Conservation (phyloP, 352 stramenopile genomes). For the Phytopythium sindhum region DNA sequence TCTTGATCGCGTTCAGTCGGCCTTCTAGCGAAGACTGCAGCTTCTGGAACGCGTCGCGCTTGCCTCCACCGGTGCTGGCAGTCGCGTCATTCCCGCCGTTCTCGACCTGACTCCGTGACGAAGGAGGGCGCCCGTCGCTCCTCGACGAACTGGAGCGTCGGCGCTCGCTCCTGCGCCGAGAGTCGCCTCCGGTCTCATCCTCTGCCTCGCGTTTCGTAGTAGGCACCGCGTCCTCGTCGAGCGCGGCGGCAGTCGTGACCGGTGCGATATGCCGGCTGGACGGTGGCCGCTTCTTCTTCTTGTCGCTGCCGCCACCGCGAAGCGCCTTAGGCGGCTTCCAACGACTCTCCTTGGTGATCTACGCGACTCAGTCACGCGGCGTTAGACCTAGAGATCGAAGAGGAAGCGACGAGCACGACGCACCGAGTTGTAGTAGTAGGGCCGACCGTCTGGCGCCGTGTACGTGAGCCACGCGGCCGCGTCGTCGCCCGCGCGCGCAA, state of each 20-base stretch:
- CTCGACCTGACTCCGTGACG: not conserved
- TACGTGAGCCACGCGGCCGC: conserved; percentile 45
- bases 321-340: conserved; percentile 46
- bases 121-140: not conserved
- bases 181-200: conserved; percentile 12
- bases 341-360: conserved; percentile 54
- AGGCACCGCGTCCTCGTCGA: conserved; percentile 6
- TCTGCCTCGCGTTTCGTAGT: not conserved
- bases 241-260: not conserved
- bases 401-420: not conserved
- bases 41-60: conserved; percentile 40
- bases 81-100: not conserved
- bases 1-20: conserved; percentile 19
- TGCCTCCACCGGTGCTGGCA: not conserved
- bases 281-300: conserved; percentile 9
- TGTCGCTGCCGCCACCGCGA: conserved; percentile 10
- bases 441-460: conserved; percentile 51
- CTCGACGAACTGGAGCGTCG: conserved; percentile 7
- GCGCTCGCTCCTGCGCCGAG: conserved; percentile 2
- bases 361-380: not conserved
- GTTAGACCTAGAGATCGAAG: not conserved
- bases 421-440: conserved; percentile 65
- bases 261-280: conserved; percentile 3
- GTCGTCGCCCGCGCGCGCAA: conserved; percentile 5
- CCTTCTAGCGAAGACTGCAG: conserved; percentile 59